Percentiles rank a stretch among this genome's conserved stretches.
Conservation (phyloP, 805 yeast genomes). For the Grigorovia transvaalensis region DNA sequence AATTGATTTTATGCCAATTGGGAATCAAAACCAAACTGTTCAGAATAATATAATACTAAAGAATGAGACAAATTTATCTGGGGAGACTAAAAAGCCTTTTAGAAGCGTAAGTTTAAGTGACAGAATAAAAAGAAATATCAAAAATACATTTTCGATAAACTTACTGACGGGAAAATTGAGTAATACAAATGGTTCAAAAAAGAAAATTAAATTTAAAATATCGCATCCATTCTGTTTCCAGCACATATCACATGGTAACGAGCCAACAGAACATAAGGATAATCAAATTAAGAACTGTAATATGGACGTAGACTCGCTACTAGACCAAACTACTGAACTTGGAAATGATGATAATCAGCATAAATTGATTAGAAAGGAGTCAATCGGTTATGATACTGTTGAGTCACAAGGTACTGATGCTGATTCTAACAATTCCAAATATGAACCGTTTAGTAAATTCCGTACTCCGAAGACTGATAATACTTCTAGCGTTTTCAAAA, state of each 20-base stretch:
- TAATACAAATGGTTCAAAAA: not conserved
- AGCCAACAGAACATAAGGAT: conserved; percentile 2
- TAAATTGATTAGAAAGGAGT: not conserved
- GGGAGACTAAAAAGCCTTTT: not conserved
- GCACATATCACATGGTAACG: conserved; percentile 31
- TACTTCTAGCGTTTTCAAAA: not conserved
- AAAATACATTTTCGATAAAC: conserved; percentile 12
- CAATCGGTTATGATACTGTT: not conserved
- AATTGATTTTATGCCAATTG: no score
- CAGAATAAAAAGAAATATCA: not conserved
- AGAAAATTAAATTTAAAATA: conserved; percentile 9
- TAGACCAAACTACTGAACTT: not conserved
- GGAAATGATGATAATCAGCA: not conserved
- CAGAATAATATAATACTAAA: no score
- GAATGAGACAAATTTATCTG: not conserved
- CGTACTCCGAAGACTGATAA: not conserved
- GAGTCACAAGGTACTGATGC: not conserved
- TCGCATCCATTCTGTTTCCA: conserved; percentile 32
- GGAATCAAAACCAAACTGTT: not conserved
- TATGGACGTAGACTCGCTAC: not conserved
- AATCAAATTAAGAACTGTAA: not conserved
- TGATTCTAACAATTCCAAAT: not conserved
- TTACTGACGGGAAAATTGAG: conserved; percentile 8
- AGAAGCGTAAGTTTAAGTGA: not conserved
- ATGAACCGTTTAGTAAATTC: conserved; percentile 1